phyloP scores from a whole-genome alignment of 2,329 filamentous ascomycete species.

The Epichloe elymi region DNA sequence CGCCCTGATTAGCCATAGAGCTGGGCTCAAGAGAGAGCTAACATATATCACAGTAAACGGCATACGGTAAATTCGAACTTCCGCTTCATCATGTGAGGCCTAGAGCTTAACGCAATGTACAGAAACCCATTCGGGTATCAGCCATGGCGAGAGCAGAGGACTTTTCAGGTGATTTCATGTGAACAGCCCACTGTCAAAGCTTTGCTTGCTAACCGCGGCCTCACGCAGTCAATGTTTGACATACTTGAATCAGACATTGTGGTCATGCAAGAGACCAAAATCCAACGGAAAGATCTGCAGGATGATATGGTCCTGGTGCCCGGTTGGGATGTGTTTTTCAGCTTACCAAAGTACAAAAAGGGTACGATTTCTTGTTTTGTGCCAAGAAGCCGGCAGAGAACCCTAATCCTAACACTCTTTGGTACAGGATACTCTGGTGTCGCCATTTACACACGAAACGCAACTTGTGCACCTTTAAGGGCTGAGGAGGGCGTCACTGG shows the following conservation, averaged over 20 bases:
- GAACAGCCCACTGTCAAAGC: neutral
- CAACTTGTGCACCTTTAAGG: conserved; percentile 70
- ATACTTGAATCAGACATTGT: conserved; percentile 85
- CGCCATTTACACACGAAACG: conserved; percentile 84
- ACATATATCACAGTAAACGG: conserved; percentile 50
- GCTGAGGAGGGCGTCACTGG: conserved; percentile 93
- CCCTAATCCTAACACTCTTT: neutral
- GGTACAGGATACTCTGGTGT: conserved; percentile 80
- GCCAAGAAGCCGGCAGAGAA: neutral
- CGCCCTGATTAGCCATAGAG: neutral
- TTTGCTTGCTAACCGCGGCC: neutral
- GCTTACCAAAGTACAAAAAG: conserved; percentile 85
- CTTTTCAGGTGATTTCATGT: conserved; percentile 45
- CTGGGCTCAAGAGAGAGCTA: conserved; percentile 1
- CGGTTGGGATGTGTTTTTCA: conserved; percentile 96
- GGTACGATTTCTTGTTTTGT: conserved; percentile 33
- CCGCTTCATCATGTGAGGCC: neutral
- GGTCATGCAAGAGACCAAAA: conserved; percentile 92
- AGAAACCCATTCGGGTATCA: conserved; percentile 77
- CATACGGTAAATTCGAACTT: conserved; percentile 41
- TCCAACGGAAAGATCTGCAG: conserved; percentile 77
- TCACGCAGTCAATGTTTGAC: conserved; percentile 72
- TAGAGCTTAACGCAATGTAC: neutral
- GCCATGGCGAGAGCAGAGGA: conserved; percentile 62
- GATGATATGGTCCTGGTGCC: conserved; percentile 94